Base-by-base conservation (phyloP, 495 filamentous ascomycete genomes). In the Penicillium manginii region DNA sequence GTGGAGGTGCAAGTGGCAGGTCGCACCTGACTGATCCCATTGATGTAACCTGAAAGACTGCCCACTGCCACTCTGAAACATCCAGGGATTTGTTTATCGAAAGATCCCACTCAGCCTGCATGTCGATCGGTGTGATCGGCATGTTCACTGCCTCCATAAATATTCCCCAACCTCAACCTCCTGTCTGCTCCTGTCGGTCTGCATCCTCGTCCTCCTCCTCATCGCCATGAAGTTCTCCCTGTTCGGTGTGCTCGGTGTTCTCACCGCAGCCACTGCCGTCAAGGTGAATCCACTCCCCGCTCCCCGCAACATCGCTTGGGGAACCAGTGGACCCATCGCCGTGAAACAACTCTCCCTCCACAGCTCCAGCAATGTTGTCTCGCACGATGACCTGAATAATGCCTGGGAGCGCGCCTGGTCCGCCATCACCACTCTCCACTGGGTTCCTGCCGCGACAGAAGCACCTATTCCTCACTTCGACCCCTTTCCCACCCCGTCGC, bases 221-320 rank as follows among this genome's bases (percentile, higher is more conserved):
- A 14, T 58, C 53, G 66, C 48, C 32, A 78, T 78, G 75, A 64
- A 67, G 50, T 59, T 74, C 64, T 47, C 60, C 35, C 52, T 70
- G n/a, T 66, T 68, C 22, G 55, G 68, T 47, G 64, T 57, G 22
- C 40, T 73, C 52, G 57, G 62, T 29, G 52, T 64, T n/a, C 57
- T 72, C 45, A 63, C 55, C 40, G 61, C 73, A 33, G 54, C 64
- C 18, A 54, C 65, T n/a, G 70, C 76, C 40, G 80, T 84, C 49
- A 69, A 68, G 39, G 82, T 81, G 54, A 84, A 84, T 58, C 82
- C 82, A 42, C 73, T 85, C 45, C 82, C 82, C 47, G 80, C 80
- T 33, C 82, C 82, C 14, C 74, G 73, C 52, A 73, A 76, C 52
- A 83, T 85, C 62, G 70, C 74, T 46, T 85, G 82, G 82, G 81